Conservation (phyloP, 345 rosid species). For the Melaleuca alternifolia region DNA sequence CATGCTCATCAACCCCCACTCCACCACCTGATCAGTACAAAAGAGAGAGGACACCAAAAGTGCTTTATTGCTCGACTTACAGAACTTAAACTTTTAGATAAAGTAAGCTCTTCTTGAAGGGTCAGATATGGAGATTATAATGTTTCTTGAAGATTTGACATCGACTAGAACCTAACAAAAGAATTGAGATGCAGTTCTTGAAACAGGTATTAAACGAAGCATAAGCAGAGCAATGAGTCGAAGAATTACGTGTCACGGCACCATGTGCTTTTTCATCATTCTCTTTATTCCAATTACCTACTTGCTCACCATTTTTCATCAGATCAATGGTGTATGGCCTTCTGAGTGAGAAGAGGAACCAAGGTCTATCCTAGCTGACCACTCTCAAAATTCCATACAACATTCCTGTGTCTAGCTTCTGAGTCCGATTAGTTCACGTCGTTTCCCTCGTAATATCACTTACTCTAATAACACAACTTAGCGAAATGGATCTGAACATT, state of each 20-base stretch:
- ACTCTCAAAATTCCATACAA: not conserved
- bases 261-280: not conserved
- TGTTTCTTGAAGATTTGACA: not conserved
- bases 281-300: not conserved
- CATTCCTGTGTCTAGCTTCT: not conserved
- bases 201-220: not conserved
- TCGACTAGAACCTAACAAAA: not conserved
- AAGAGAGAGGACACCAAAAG: not conserved
- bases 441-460: not conserved
- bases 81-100: not conserved
- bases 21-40: slow-evolving; percentile 38
- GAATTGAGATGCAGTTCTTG: not conserved
- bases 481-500: not conserved
- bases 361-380: not conserved
- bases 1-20: slow-evolving; percentile 96
- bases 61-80: not conserved
- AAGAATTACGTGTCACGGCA: not conserved
- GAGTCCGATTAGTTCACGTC: not conserved
- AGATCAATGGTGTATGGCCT: not conserved
- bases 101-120: not conserved
- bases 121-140: not conserved
- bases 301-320: not conserved
- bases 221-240: not conserved
- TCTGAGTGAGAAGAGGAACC: not conserved
- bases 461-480: not conserved